These are phyloP conservation scores for Zymoseptoria tritici DNA, from an alignment of 2,329 filamentous ascomycete species.

Conservation along the genomic window DNA sequence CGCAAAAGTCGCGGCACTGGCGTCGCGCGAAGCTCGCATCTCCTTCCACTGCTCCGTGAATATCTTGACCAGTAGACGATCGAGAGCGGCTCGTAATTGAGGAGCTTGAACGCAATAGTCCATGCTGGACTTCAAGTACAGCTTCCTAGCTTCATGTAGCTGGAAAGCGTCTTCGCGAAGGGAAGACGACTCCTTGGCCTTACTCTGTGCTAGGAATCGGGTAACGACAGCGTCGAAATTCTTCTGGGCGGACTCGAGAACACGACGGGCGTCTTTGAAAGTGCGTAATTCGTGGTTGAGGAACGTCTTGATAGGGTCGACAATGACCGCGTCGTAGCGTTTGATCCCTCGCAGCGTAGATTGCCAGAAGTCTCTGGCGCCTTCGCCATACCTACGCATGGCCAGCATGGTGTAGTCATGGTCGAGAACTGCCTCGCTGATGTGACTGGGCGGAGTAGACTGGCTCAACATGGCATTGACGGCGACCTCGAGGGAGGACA, in stretches of 20 bases:
- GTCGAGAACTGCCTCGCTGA: constrained; percentile 80
- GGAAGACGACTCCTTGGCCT: constrained; percentile 86
- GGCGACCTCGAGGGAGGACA: constrained; percentile 68
- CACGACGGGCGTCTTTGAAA: constrained; percentile 76
- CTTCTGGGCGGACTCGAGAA: constrained; percentile 73
- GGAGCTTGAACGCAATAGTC: constrained; percentile 87
- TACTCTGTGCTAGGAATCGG: constrained; percentile 76
- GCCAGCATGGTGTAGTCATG: constrained; percentile 91
- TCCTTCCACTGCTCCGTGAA: constrained; percentile 86
- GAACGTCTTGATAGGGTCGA: constrained; percentile 76
- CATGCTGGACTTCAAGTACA: constrained; percentile 84
- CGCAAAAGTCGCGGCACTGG: constrained; percentile 52
- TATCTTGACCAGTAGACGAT: constrained; percentile 76
- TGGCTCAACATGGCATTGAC: constrained; percentile 70
- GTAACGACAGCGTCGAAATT: constrained; percentile 74
- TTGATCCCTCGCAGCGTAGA: constrained; percentile 66
- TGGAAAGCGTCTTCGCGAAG: constrained; percentile 93
- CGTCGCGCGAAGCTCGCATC: constrained; percentile 64
- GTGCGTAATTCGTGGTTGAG: constrained; percentile 69
- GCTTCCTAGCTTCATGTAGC: constrained; percentile 83
- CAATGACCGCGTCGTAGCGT: constrained; percentile 66
- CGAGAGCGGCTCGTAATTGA: constrained; percentile 73
- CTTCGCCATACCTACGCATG: constrained; percentile 76
- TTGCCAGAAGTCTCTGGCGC: constrained; percentile 80
- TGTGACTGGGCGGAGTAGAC: constrained; percentile 62